Base-by-base conservation (phyloP, 2,329 filamentous ascomycete species). In the Keithomyces neogunnii region DNA sequence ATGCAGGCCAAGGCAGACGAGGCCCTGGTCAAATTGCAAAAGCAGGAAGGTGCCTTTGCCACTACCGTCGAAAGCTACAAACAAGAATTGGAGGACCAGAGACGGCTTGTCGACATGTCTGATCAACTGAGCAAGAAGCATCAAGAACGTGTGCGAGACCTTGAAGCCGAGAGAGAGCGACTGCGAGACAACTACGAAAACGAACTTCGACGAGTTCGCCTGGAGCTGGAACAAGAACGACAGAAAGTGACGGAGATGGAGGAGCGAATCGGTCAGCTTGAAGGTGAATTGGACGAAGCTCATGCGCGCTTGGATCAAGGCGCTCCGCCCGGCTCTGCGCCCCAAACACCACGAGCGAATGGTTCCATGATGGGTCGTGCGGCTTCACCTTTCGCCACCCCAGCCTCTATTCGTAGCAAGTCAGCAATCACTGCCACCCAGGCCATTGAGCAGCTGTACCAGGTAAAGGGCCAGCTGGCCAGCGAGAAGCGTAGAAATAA, bases 1-100 rank as follows among this genome's bases (percentile, higher is more conserved):
- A 77, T 95, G 45, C 88, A 92, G 62, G 80, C 85, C 62, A 96
- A 93, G 71, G 85, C 88, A 1, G 91, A 97, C 53, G 89, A 96
- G 53, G 83, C 86, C 5, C 79, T 96, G 44, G 74, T 80, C 43
- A 89, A 85, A 62, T 82, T 96, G 32, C 89, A 96, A 62, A 85
- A 90, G 64, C 78, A 96, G 35, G 86, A 93, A 62, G 90, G 95
- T 63, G 81, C 88, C 26, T 86, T 87, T 30, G 85, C 88, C 2
- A 82, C 88, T 50, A 84, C 84, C n/a, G 85, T 95, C 55, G 87
- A 96, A 64, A 85, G 86, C 54, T 95, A 93, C 74, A 84, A 86
- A 59, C 84, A 91, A 51, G 91, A 97, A 65, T 76, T 96, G 6
- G 89, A 95, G 57, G 86, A 86, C 55, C 83, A 87, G 30, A 84